phyloP scores from a whole-genome alignment of 2,329 filamentous ascomycete species.

The Xylaria sp. region DNA sequence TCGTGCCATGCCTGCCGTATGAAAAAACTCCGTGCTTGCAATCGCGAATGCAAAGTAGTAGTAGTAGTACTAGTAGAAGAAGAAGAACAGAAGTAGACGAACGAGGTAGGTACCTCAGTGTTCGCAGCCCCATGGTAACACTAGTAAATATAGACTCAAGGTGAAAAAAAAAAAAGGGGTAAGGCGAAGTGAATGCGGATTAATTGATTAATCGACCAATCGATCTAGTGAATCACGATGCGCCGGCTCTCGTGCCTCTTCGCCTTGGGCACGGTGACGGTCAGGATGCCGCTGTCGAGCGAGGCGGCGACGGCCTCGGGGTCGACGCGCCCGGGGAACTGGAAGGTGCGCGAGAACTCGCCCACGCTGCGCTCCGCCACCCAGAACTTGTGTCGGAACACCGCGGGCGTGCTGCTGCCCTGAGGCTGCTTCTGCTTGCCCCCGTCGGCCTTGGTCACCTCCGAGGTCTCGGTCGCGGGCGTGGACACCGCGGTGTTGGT shows the following conservation, averaged over 20 bases:
- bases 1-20: not conserved
- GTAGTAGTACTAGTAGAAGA: not conserved
- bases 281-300: constrained; percentile 68
- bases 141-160: too few relatives aligned
- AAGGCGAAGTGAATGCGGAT: too few relatives aligned
- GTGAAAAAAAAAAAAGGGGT: not conserved
- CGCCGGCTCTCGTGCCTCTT: constrained; percentile 60
- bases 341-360: constrained; percentile 69
- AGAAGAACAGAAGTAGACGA: not conserved
- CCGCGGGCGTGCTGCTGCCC: constrained; percentile 25
- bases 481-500: constrained; percentile 23
- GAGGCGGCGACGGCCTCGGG: constrained; percentile 62
- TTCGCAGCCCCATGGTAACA: too few relatives aligned
- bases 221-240: constrained; percentile 58
- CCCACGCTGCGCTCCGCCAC: constrained; percentile 67
- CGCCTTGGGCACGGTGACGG: constrained; percentile 66
- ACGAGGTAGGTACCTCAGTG: not conserved
- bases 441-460: constrained; percentile 38
- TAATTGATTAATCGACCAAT: too few relatives aligned
- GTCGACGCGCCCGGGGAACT: constrained; percentile 67
- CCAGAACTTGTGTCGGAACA: constrained; percentile 66
- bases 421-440: constrained; percentile 21
- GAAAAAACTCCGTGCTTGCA: not conserved
- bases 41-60: not conserved
- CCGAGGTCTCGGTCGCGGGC: constrained; percentile 35